These are phyloP conservation scores for Debaryomyces udenii DNA, from an alignment of 1,139 yeast species.

Conservation along the genomic window DNA sequence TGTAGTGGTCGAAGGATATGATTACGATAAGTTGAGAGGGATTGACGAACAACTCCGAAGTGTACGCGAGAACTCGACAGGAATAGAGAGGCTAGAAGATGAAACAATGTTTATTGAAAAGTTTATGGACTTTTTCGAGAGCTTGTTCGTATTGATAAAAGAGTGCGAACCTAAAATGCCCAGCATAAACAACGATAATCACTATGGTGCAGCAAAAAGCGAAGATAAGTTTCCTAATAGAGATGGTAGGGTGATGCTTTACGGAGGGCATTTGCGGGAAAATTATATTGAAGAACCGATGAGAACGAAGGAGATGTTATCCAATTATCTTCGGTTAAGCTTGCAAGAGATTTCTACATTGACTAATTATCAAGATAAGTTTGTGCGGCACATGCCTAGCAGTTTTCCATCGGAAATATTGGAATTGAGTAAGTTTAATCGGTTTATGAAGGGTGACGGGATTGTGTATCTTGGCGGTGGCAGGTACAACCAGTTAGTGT, in stretches of 20 bases:
- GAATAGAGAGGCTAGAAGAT: constrained; percentile 13
- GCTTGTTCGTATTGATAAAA: constrained; percentile 22
- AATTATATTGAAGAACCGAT: constrained; percentile 32
- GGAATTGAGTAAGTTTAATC: constrained; percentile 23
- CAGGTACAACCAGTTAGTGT: constrained; percentile 55
- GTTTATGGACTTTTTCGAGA: constrained; percentile 23
- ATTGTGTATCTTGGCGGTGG: constrained; percentile 69
- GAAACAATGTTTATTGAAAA: constrained; percentile 22
- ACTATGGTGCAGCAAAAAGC: constrained; percentile 26
- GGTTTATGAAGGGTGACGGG: constrained; percentile 52
- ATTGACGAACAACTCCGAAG: constrained; percentile 4
- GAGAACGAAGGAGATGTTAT: constrained; percentile 28
- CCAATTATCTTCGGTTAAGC: constrained; percentile 25
- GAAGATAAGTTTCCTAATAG: constrained; percentile 24
- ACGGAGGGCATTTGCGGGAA: constrained; percentile 42
- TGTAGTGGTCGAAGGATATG: constrained; percentile 23
- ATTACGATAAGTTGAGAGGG: constrained; percentile 18
- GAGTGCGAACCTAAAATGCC: constrained; percentile 27
- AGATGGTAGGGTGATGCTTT: constrained; percentile 32
- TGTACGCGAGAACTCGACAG: background rate
- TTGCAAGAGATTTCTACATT: constrained; percentile 24
- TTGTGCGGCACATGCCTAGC: constrained; percentile 22
- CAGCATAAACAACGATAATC: constrained; percentile 30
- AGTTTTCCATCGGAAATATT: constrained; percentile 27
- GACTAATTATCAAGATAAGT: constrained; percentile 25